Percentiles rank a stretch among this genome's conserved stretches.
phyloP scores from a whole-genome alignment of 73 alveolate genomes.

The Urostyla sp. region DNA sequence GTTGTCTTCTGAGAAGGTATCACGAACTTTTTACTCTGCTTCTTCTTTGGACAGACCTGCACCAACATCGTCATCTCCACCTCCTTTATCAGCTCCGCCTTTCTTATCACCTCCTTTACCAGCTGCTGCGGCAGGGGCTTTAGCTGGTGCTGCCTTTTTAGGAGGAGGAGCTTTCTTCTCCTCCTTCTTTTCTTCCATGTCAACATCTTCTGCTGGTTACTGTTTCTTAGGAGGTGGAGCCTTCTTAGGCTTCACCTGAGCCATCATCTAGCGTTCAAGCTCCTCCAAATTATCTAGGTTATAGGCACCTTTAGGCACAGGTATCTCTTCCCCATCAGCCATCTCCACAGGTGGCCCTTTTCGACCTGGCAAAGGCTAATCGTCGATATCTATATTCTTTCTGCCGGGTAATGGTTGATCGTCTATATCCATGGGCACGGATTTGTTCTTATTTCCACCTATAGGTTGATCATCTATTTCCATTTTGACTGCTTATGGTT shows the following conservation, averaged over 20 bases:
- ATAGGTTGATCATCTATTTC: constrained; percentile 48
- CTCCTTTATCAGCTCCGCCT: not conserved
- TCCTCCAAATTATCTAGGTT: constrained; percentile 33
- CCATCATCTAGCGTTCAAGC: constrained; percentile 27
- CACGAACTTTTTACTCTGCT: constrained; percentile 48
- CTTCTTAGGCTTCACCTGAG: constrained; percentile 29
- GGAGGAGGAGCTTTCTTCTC: constrained; percentile 35
- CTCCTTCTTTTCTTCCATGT: constrained; percentile 57
- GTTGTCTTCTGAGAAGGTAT: constrained; percentile 21
- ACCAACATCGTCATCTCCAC: constrained; percentile 63
- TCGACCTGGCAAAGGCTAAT: constrained; percentile 31
- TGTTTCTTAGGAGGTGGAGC: constrained; percentile 53
- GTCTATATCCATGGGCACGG: not conserved
- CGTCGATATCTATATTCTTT: not conserved
- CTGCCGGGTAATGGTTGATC: constrained; percentile 20
- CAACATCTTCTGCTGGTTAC: constrained; percentile 24
- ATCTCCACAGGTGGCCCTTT: not conserved
- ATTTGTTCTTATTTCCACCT: constrained; percentile 20
- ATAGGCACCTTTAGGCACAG: constrained; percentile 34
- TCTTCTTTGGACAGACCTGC: constrained; percentile 74
- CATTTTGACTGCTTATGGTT: not conserved
- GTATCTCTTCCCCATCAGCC: constrained; percentile 14
- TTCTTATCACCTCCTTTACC: not conserved
- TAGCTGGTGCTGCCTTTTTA: constrained; percentile 17
- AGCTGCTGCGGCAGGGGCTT: constrained; percentile 10